Base-by-base conservation (phyloP, 1,139 yeast species). In the Blastobotrys raffinosifermentans region DNA sequence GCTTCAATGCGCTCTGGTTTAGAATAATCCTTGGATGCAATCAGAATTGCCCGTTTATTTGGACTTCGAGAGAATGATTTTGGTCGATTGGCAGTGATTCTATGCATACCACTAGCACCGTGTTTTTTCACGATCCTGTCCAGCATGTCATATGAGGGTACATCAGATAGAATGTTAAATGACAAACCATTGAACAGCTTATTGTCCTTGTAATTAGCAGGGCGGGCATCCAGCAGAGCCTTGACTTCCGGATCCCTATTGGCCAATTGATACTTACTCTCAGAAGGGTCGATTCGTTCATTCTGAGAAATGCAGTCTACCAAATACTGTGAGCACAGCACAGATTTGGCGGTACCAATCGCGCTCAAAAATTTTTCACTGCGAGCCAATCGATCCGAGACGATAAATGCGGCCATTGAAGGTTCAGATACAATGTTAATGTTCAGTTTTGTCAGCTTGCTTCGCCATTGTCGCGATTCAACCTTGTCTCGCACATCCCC, bases 311-410 rank as follows among this genome's bases (percentile, higher is more conserved):
- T 38, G 20, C 61, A 54, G 10, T 51, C 58, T 3, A 32, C 50
- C 37, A 60, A 51, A 59, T 61, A 62, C 19, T 36, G 38, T 13
- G 53, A 55, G 34, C 50, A 47, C 27, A 58, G 60, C 13, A 80
- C 68, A 15, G 53, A 52, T n/a, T 65, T 64, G 2, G 60, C 63
- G 5, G 47, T 47, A 2, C 73, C 64, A 39, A 73, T 49, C 1
- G 72, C 64, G 21, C 64, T 58, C 23, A 91, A 67, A 53, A 89
- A 89, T 60, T 91, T 91, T 43, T 83, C 94, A 0, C 97, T 91
- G 47, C 97, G 71, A 49, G 82, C 59, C 9, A 81, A 70, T 44
- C 77, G 76, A 1, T 96, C 95, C 0, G 96, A 91, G 13, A 89
- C 58, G 9, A 67, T 41, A 25, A 57, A 54, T 1, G 61, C 53